Base-by-base conservation (phyloP, 2,329 filamentous ascomycete genomes). In the Hymenoscyphus fructigenus region DNA sequence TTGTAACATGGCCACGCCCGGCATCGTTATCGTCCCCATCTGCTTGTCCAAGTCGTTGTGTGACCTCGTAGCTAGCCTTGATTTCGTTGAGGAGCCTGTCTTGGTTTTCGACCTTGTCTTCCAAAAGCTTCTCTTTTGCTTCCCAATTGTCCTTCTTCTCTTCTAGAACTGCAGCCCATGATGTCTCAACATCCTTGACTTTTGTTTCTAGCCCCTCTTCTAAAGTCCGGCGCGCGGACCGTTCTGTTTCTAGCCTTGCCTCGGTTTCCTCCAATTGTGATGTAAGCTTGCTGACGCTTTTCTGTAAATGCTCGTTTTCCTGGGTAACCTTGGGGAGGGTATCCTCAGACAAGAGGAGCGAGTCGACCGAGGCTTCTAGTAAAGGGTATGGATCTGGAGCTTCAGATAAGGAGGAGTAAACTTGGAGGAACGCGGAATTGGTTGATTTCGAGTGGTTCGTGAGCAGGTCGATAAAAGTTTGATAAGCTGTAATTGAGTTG, bases 71-170 rank as follows among this genome's bases (percentile, higher is more conserved):
- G 79, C 89, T 97, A 29, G 95, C 95, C 79, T 97, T 98, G 75
- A 98, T 88, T 77, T 99, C 96, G 74, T 91, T 97, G 71, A 99
- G 79, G 47, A 99, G 79, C 6, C 93, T 88, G 59, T 99, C 95
- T 75, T 99, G 94, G 72, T 90, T 96, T 77, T 97, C 94, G 2
- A 96, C 83, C 79, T 97, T 98, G 72, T 98, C 94, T 74, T 97
- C 93, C 66, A 97, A 79, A 32, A 86, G 88, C 79, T 91, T 91
- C 80, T 99, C 95, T 76, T 96, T 97, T 9, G 94, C 89, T 62
- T 91, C 88, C 95, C 95, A 99, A 75, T 99, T 99, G 76, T 94
- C 92, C 73, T 92, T 90, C 79, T 97, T 97, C 82, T 99, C 95
- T 64, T 91, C 88, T 60, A 99, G 77, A 4, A 97, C 93, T 28